Evolutionary conservation across 2,329 filamentous ascomycete species (phyloP), one percentile per base, ranked within the genome.

Genomic region (Trichoderma sp.): DNA sequence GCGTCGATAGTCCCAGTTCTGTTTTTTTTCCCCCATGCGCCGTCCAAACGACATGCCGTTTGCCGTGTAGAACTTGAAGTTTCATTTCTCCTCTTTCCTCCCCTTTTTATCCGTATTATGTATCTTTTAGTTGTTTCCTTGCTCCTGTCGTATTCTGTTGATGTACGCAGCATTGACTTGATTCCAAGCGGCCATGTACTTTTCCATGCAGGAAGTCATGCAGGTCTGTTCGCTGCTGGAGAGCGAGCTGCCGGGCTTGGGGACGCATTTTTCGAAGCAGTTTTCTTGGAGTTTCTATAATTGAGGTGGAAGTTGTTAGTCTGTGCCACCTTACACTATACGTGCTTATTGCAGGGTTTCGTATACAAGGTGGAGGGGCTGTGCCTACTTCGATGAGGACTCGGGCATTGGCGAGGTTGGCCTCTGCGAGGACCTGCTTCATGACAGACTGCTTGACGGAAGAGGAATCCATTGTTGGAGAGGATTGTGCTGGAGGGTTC

Each of bases 111-210:
- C 51, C 16, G 13, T 8, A 16, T 14, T 55, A 14, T 28, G 26
- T 4, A 13, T 14, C 18, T 34, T 39, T 43, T 68, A 70, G 43
- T 69, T 64, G 51, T 78, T 79, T 68, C 72, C 74, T 67, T 81
- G 82, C 81, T 90, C 89, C 72, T 85, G 84, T 79, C 90, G 88
- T 80, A 89, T 79, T 73, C 87, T 85, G 71, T 80, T 80, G 75
- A 93, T 87, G 78, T 93, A 93, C 51, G 89, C 84, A 59, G 84
- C 80, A 82, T 89, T 91, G 76, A 92, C 89, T 71, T 86, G 82
- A 81, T 94, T 94, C 92, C 92, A 95, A 13, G 91, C 86, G 37
- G 85, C 82, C 84, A 94, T 92, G 84, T 94, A 95, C 81, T 94
- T 94, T 75, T 94, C 91, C 88, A 94, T 92, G 83, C 92, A 95